Evolutionary conservation across 257 asterid genomes (phyloP), one percentile per base, ranked within the genome.

Genomic region (Solanum bulbocastanum): DNA sequence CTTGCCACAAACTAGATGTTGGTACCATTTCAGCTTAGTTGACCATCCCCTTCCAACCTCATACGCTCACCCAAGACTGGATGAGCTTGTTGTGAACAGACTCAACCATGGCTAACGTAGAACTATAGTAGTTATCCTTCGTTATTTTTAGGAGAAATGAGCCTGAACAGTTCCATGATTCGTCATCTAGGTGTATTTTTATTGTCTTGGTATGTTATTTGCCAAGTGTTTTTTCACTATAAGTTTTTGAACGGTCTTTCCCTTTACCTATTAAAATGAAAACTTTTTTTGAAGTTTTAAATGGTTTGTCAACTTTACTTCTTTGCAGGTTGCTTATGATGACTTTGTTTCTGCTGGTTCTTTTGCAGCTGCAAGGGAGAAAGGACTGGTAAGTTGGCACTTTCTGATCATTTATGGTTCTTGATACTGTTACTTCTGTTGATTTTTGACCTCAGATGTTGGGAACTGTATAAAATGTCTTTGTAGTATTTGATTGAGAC

Each of bases 331-430:
- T 92, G 98, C 95, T 40, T 97, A 96, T 86, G 89, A 92, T 88
- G 99, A 96, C 93, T 97, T 94, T 92, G 98, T 97, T 83, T 90
- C 95, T 81, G 98, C 98, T 52, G 98, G 99, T 91, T 97, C 99
- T 68, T 90, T 93, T 87, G 87, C 98, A 23, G 94, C 98, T 20
- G 98, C 99, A n/a, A 93, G 99, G 91, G 99, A 97, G 91, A 97
- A 97, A 92, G 99, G 99, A 89, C 94, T 94, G 90, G 99, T 97
- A 91, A 95, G 98, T 93, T 76, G 79, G 79, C 86, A 56, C 86
- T 68, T 88, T 30, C 33, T 49, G 30, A 49, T 82, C 62, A 82
- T 82, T 82, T 30, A 49, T 82, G 86, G 32, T 82, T 49, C 60
- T 30, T 49, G 86, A 49, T 49, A 8, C 66, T 81, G 42, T 49